Base-by-base conservation (phyloP, 1,284 basidiomycete species). In the Pterulicium gracile region DNA sequence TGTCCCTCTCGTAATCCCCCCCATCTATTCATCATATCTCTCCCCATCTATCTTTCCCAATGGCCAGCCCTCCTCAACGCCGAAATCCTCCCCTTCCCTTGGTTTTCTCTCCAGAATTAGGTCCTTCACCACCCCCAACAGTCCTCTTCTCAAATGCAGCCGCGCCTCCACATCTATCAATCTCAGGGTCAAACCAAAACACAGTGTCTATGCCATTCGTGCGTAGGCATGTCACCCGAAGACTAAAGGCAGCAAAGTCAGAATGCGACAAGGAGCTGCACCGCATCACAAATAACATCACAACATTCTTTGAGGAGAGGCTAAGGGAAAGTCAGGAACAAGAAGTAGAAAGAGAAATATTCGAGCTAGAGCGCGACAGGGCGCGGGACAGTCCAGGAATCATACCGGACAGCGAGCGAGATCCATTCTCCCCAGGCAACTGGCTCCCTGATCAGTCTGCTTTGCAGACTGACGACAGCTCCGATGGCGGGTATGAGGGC, bases 241-340 rank as follows among this genome's bases (percentile, higher is more conserved):
- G 95, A 47, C 81, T 98, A 61, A 88, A 87, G 63, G 85, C 85
- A 1, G 93, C 95, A 49, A 98, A 98, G 70, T 81, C 87, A 47
- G 87, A 89, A 54, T 98, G 95, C 69, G 93, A 98, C 75, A 88
- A 88, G 66, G 92, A 96, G 59, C 77, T 98, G 10, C 81, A 85
- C 58, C 84, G 89, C 56, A 88, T 97, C 57, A 88, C 95, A 46
- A 84, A 88, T 60, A 88, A 83, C 49, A 93, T 98, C 69, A 95
- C 94, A 50, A 67, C 79, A 22, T 97, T 91, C 66, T 96, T 97
- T 55, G 95, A 98, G 65, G 84, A 91, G 57, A 78, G 84, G 53
- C 74, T 95, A 43, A 72, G 84, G 45, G 81, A 87, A 51, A 73
- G 69, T 49, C 84, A 88, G 60, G 39, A 41, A n/a, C 74, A 77